Base-by-base conservation (phyloP, 179 eudicot species). In the Sideroxylon spinosum region DNA sequence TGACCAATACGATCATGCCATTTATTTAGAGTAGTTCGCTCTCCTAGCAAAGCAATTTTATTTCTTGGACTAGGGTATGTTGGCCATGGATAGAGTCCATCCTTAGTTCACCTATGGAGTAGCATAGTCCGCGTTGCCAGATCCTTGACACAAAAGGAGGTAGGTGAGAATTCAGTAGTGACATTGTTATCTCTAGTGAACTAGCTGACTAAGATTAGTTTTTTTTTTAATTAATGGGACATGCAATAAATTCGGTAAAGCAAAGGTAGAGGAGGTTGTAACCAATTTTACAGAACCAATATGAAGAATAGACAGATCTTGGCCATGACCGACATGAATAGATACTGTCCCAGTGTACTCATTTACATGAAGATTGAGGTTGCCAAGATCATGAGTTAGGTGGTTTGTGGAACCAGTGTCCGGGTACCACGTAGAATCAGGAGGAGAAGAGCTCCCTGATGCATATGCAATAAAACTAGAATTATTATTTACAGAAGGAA, bases 1-100 rank as follows among this genome's bases (percentile, higher is more conserved):
- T 62, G 66, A n/a, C 66, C 66, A 16, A 62, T 6, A 14, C 66
- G 28, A 23, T 62, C 66, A n/a, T 62, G 66, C 66, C 66, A 62
- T 14, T 9, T 14, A 8, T 23, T 62, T 8, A 62, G 66, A 2
- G 23, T 62, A 0, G 23, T 17, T 9, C 22, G 66, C 5, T 37
- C 44, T 37, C 4, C 44, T 37, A 37, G 44, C 44, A 37, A 37
- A 37, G 44, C 4, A 37, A 37, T 37, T 37, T 37, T 37, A 37
- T 37, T 37, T 3, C 44, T 20, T 17, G 23, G 23, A 8, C 2
- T 62, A 17, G n/a, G 66, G 66, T 62, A 8, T 62, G 65, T 14
- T 4, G 66, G 66, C 66, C 28, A 62, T 17, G 66, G 10, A 13
- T 62, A 62, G 66, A 62, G 66, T 13, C 66, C 66, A 20, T 20